Conservation (phyloP, 2,329 filamentous ascomycete species). For the Westerdykella aurantiaca region DNA sequence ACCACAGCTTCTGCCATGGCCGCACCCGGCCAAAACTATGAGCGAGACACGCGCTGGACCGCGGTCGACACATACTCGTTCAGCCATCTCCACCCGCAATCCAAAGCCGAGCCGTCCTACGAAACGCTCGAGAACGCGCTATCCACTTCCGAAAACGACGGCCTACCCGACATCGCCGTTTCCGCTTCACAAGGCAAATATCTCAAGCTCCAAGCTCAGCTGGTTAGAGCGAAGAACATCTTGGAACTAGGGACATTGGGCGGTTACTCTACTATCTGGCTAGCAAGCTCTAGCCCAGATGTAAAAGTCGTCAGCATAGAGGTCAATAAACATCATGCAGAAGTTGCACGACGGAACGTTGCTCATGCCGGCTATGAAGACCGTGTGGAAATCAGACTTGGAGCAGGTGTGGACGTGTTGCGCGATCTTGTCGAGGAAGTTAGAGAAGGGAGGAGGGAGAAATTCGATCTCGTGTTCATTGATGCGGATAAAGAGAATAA, state of each 20-base stretch:
- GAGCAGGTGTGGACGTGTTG: slow-evolving; percentile 42
- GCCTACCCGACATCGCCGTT: slow-evolving; percentile 34
- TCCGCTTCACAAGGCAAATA: slow-evolving; percentile 31
- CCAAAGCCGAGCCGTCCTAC: slow-evolving; percentile 17
- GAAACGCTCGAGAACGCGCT: slow-evolving; percentile 22
- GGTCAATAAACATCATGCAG: slow-evolving; percentile 42
- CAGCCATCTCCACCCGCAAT: slow-evolving; percentile 27
- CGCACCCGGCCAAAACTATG: slow-evolving; percentile 5
- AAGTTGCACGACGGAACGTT: slow-evolving; percentile 46
- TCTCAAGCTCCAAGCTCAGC: slow-evolving; percentile 28
- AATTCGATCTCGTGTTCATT: slow-evolving; percentile 50
- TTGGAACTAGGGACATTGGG: slow-evolving; percentile 54
- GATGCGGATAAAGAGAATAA: slow-evolving; percentile 50
- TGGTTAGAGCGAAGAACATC: slow-evolving; percentile 22
- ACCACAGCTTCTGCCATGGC: not conserved
- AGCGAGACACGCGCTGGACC: slow-evolving; percentile 34
- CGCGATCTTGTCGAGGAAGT: slow-evolving; percentile 40
- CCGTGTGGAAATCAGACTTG: slow-evolving; percentile 43
- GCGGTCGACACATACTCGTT: slow-evolving; percentile 37
- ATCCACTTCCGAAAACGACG: slow-evolving; percentile 13
- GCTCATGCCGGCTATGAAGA: slow-evolving; percentile 37
- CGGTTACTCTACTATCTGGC: slow-evolving; percentile 51
- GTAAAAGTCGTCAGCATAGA: slow-evolving; percentile 49
- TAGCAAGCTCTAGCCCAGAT: slow-evolving; percentile 39
- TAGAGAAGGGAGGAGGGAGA: slow-evolving; percentile 31